phyloP scores from a whole-genome alignment of 257 asterid species.

The Echites panduratus region DNA sequence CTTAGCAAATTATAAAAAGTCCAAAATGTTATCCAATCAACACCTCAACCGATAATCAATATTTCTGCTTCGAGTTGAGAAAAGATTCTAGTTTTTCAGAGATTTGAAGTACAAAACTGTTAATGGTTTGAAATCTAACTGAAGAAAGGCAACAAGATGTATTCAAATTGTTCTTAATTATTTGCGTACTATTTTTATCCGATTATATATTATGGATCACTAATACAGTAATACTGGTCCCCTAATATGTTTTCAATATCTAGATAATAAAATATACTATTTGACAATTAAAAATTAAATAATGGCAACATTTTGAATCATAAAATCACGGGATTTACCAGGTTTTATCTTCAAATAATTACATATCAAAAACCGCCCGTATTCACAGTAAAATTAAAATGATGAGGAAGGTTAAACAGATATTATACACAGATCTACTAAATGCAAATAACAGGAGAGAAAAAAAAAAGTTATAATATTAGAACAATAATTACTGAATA shows the following conservation, averaged over 20 bases:
- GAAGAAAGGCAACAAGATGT: no score
- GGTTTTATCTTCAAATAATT: background rate
- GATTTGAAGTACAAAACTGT: no score
- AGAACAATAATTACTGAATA: background rate
- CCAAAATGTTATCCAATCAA: no score
- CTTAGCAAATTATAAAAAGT: no score
- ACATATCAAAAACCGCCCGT: background rate
- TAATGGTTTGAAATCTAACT: background rate
- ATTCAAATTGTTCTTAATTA: no score
- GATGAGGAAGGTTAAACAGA: background rate
- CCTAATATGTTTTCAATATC: background rate
- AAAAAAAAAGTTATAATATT: background rate
- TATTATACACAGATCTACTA: slow-evolving; percentile 7
- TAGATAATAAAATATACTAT: background rate
- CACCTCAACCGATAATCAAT: no score
- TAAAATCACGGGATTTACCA: background rate
- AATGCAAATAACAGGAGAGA: background rate
- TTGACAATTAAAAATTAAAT: background rate
- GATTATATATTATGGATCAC: background rate
- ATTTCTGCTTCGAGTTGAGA: no score
- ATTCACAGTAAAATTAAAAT: background rate
- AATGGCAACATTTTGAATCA: background rate
- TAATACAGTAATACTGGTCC: background rate
- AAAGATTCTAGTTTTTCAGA: no score
- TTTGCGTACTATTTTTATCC: background rate